phyloP scores from a whole-genome alignment of 169 alveolate species.

The Babesia ovata region DNA sequence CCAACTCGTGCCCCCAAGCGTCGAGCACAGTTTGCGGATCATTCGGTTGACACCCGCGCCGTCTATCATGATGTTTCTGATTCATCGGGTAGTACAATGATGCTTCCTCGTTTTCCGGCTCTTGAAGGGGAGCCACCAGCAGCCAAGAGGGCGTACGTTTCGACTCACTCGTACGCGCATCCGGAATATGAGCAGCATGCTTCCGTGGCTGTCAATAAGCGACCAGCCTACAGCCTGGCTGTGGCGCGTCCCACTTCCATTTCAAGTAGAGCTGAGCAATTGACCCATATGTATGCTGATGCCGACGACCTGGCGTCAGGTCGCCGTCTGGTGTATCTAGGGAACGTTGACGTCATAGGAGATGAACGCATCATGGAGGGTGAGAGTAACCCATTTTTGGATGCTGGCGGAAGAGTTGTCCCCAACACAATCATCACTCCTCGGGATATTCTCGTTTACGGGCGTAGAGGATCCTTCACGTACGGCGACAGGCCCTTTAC shows the following conservation, averaged over 20 bases:
- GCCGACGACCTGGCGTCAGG: neutral
- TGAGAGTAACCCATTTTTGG: conserved; percentile 26
- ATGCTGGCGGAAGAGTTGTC: neutral
- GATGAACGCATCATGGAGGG: conserved; percentile 15
- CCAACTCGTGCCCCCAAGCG: too few relatives aligned
- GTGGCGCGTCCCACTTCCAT: neutral
- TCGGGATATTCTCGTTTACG: conserved; percentile 12
- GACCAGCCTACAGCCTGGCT: neutral
- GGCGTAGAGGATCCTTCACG: conserved; percentile 11
- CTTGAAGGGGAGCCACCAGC: too few relatives aligned
- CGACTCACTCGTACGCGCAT: too few relatives aligned
- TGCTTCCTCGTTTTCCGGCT: too few relatives aligned
- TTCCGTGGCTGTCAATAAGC: too few relatives aligned
- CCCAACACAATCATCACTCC: conserved; percentile 16
- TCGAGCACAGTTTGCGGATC: too few relatives aligned
- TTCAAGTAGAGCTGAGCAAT: too few relatives aligned
- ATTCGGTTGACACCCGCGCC: too few relatives aligned
- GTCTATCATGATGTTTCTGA: too few relatives aligned
- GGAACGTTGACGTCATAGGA: neutral
- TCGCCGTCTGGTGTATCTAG: conserved; percentile 13
- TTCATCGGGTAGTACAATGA: too few relatives aligned
- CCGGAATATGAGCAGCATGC: too few relatives aligned
- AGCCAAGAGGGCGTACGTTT: too few relatives aligned
- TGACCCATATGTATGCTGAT: neutral
- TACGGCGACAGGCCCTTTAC: conserved; percentile 3